A percentile compares a stretch with the other conserved stretches of the same genome.
Evolutionary conservation across 2,329 filamentous ascomycete species (phyloP).

Genomic region (Monilinia vaccinii-corymbosi): DNA sequence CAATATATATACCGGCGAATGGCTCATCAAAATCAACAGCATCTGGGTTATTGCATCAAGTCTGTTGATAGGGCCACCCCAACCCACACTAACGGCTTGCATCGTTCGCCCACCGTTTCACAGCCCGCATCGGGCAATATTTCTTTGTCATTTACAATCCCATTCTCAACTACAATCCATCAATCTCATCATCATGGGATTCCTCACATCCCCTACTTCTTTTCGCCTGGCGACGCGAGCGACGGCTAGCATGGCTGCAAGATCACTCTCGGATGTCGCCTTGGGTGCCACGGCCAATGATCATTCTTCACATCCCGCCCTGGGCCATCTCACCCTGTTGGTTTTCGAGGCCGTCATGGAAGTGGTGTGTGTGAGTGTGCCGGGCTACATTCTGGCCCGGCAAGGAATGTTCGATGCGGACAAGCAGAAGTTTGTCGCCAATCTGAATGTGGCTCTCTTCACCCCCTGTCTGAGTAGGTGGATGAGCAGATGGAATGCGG

Average conservation of each 20-base stretch:
- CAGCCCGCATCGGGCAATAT: neutral
- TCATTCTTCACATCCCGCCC: conserved; percentile 34
- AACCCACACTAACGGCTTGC: no score
- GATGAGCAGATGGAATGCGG: neutral
- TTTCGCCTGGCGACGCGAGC: conserved; percentile 31
- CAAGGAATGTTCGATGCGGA: conserved; percentile 92
- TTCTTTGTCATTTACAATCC: neutral
- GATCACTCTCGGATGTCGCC: conserved; percentile 20
- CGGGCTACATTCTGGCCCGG: conserved; percentile 84
- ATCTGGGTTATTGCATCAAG: no score
- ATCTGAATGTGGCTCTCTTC: conserved; percentile 92
- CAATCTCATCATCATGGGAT: conserved; percentile 27
- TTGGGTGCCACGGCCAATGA: conserved; percentile 19
- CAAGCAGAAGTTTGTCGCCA: conserved; percentile 92
- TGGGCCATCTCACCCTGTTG: conserved; percentile 32
- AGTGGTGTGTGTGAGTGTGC: conserved; percentile 88
- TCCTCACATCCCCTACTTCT: conserved; percentile 40
- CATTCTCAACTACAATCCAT: neutral
- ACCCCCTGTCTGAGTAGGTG: conserved; percentile 86
- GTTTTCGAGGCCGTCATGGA: conserved; percentile 94
- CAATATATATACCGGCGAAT: no score
- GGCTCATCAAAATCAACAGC: no score
- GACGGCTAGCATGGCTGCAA: conserved; percentile 15
- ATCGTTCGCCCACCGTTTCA: no score
- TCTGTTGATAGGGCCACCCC: no score